Conservation (phyloP, 768 basidiomycete species). For the Boletus coccyginus region DNA sequence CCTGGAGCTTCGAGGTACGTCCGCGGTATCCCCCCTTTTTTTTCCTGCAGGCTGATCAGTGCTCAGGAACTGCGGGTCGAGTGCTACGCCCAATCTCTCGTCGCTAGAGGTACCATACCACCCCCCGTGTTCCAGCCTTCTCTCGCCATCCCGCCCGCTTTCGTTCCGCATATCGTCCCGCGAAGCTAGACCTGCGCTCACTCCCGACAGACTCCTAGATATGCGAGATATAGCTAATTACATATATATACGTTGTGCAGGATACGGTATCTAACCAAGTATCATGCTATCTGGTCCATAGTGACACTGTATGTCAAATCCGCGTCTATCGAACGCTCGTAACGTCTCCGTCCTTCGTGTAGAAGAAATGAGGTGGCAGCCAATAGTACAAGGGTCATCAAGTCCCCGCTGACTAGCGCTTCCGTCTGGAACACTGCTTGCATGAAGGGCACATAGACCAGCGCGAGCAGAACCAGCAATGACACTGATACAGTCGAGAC, state of each 20-base stretch:
- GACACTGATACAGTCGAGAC: slow-evolving; percentile 85
- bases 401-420: slow-evolving; percentile 63
- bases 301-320: slow-evolving; percentile 48
- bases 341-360: slow-evolving; percentile 78
- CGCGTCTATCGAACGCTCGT: slow-evolving; percentile 63
- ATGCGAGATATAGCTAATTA: background rate
- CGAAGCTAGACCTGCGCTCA: background rate
- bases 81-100: slow-evolving; percentile 30
- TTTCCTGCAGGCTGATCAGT: background rate
- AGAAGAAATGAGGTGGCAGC: slow-evolving; percentile 61
- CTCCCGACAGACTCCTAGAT: background rate
- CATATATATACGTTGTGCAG: slow-evolving; percentile 2
- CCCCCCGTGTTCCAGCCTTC: slow-evolving; percentile 12
- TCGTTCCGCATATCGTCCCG: slow-evolving; percentile 16
- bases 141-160: slow-evolving; percentile 30
- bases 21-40: background rate
- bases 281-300: slow-evolving; percentile 63
- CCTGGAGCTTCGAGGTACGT: slow-evolving; percentile 32
- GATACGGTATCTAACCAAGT: background rate
- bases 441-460: slow-evolving; percentile 90
- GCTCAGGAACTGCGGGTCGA: slow-evolving; percentile 27
- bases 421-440: slow-evolving; percentile 94
- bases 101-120: slow-evolving; percentile 25
- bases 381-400: slow-evolving; percentile 66
- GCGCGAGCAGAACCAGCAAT: slow-evolving; percentile 75